These are phyloP conservation scores for Solanum boliviense DNA, from an alignment of 257 asterid genomes.

Conservation along the genomic window DNA sequence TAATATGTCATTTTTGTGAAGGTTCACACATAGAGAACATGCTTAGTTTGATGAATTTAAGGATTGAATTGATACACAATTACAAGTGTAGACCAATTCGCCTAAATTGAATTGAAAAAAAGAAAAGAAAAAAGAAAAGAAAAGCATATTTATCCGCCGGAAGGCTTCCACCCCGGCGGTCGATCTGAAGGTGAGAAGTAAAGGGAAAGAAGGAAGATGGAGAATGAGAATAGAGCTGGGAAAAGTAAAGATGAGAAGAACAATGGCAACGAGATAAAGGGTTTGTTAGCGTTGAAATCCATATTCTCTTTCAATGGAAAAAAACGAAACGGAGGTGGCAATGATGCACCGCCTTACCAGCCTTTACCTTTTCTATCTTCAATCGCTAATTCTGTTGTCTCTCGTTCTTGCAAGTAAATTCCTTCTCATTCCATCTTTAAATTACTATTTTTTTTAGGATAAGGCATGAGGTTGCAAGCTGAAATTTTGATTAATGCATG, in stretches of 20 bases:
- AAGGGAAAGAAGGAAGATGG: slow-evolving; percentile 6
- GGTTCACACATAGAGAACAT: too few species aligned
- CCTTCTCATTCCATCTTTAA: background rate
- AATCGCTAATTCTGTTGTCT: slow-evolving; percentile 55
- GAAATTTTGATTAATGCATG: too few species aligned
- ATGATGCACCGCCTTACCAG: slow-evolving; percentile 11
- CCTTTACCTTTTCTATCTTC: slow-evolving; percentile 44
- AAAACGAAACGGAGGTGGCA: slow-evolving; percentile 1
- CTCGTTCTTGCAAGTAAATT: slow-evolving; percentile 52
- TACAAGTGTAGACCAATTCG: background rate
- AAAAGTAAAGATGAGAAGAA: slow-evolving; percentile 1
- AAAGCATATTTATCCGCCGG: background rate
- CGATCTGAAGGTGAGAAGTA: background rate
- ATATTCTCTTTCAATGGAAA: slow-evolving; percentile 32
- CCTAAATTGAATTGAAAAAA: background rate
- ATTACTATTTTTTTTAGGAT: background rate
- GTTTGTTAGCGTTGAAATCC: slow-evolving; percentile 34
- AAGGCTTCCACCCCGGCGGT: background rate
- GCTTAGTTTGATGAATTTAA: background rate
- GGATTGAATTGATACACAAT: too few species aligned
- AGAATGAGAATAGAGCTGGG: slow-evolving; percentile 16
- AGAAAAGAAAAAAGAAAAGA: background rate
- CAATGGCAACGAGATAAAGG: slow-evolving; percentile 1
- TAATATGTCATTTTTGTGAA: too few species aligned
- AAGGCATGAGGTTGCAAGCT: too few species aligned